These are phyloP conservation scores for Crithidia bombi DNA, from an alignment of 208 protist species.

Conservation along the genomic window DNA sequence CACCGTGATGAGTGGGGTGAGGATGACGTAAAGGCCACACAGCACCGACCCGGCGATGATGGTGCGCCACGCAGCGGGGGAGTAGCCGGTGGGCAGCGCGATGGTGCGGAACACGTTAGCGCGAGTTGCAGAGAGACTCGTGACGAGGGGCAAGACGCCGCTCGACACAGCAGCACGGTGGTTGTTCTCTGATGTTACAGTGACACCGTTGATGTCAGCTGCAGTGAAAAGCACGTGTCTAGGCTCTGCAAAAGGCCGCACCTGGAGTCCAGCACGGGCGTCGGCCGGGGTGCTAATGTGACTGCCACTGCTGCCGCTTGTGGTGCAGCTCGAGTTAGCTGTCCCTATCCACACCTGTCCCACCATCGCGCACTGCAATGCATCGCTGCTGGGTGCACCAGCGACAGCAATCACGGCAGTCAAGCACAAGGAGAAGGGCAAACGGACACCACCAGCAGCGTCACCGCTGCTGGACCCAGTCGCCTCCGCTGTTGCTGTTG, in stretches of 20 bases:
- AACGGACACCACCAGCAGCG: background rate
- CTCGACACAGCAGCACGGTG: background rate
- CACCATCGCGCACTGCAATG: slow-evolving; percentile 14
- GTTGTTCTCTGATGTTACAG: background rate
- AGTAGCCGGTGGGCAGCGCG: slow-evolving; percentile 4
- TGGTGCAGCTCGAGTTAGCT: slow-evolving; percentile 8
- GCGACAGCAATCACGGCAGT: background rate
- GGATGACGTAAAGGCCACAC: slow-evolving; percentile 12
- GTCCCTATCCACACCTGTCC: slow-evolving; percentile 15
- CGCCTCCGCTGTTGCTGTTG: too few species aligned
- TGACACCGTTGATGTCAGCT: too few species aligned
- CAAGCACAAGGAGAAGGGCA: background rate
- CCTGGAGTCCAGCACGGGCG: too few species aligned
- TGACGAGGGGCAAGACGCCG: slow-evolving; percentile 16
- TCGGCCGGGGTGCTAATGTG: background rate
- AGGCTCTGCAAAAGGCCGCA: too few species aligned
- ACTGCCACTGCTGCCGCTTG: background rate
- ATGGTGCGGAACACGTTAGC: slow-evolving; percentile 6
- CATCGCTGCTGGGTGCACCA: background rate
- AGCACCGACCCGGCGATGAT: slow-evolving; percentile 28
- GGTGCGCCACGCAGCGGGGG: background rate
- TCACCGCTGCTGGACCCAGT: too few species aligned
- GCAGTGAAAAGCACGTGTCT: too few species aligned
- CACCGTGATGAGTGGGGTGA: slow-evolving; percentile 4
- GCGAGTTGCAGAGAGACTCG: slow-evolving; percentile 14